Evolutionary conservation across 495 filamentous ascomycete genomes (phyloP).

Genomic region (Clavariopsis aquatica): DNA sequence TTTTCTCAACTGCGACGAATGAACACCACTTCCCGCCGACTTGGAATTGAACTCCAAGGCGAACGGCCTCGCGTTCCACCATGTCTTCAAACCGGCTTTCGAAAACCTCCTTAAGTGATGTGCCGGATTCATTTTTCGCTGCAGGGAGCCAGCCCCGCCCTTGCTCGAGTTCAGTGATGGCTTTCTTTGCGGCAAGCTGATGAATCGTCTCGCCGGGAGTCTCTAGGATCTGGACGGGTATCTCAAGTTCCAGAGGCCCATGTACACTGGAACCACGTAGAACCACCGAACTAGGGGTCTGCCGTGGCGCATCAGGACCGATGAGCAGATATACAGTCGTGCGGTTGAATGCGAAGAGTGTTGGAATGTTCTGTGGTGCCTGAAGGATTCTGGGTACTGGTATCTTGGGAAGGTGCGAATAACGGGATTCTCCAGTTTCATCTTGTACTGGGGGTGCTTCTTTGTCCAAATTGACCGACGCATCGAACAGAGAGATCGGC

Average conservation of each 20-base stretch:
- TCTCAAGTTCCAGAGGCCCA: slow-evolving; percentile 60
- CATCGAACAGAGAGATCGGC: slow-evolving; percentile 63
- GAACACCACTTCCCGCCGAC: slow-evolving; percentile 68
- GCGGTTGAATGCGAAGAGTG: slow-evolving; percentile 64
- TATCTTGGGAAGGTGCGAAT: slow-evolving; percentile 53
- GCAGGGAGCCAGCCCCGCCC: slow-evolving; percentile 64
- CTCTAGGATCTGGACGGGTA: slow-evolving; percentile 58
- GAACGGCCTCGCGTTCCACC: slow-evolving; percentile 62
- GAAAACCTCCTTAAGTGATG: slow-evolving; percentile 53
- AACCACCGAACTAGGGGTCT: slow-evolving; percentile 56
- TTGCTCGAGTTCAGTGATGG: slow-evolving; percentile 67
- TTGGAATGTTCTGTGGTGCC: slow-evolving; percentile 61
- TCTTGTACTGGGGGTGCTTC: slow-evolving; percentile 29
- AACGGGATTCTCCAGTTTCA: slow-evolving; percentile 43
- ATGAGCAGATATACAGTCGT: slow-evolving; percentile 65
- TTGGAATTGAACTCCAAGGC: slow-evolving; percentile 63
- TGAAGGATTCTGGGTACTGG: slow-evolving; percentile 59
- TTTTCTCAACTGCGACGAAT: slow-evolving; percentile 64
- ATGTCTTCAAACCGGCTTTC: slow-evolving; percentile 54
- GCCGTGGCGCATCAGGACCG: slow-evolving; percentile 50
- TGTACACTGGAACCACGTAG: slow-evolving; percentile 57
- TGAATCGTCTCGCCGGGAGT: slow-evolving; percentile 61
- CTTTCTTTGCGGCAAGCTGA: slow-evolving; percentile 68
- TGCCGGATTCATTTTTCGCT: slow-evolving; percentile 49
- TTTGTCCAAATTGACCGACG: slow-evolving; percentile 45